Evolutionary conservation across 495 filamentous ascomycete species (phyloP).

Genomic region (Darksidea phi): DNA sequence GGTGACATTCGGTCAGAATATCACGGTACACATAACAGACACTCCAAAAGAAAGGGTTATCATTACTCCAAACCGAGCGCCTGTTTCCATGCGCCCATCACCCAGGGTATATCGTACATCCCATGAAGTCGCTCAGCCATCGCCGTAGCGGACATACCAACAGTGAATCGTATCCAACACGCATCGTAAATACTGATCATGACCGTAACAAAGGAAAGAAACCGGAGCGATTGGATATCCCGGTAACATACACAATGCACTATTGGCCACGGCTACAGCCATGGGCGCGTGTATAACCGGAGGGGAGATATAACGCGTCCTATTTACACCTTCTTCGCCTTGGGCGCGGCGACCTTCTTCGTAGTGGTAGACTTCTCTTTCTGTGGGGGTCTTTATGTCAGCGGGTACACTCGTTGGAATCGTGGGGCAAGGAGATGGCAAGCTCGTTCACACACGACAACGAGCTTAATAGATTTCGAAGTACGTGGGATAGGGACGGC

Average conservation of each 20-base stretch:
- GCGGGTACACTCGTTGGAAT: too few relatives aligned
- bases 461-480: too few relatives aligned
- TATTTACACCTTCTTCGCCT: conserved; percentile 22
- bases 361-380: conserved; percentile 29
- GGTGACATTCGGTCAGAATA: too few relatives aligned
- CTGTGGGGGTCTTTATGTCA: neutral
- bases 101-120: neutral
- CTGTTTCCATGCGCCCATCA: neutral
- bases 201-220: neutral
- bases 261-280: too few relatives aligned
- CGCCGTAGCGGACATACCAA: conserved; percentile 11
- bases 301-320: neutral
- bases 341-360: conserved; percentile 29
- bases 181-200: neutral
- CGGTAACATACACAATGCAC: too few relatives aligned
- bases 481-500: too few relatives aligned
- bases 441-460: too few relatives aligned
- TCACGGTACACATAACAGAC: too few relatives aligned
- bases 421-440: too few relatives aligned
- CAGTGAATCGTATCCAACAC: conserved; percentile 1
- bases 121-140: too few relatives aligned
- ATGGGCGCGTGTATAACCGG: too few relatives aligned
- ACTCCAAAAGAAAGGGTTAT: neutral
- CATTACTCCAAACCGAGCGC: neutral
- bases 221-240: neutral